phyloP scores from a whole-genome alignment of 164 flowering plant species.

The Santalum album region DNA sequence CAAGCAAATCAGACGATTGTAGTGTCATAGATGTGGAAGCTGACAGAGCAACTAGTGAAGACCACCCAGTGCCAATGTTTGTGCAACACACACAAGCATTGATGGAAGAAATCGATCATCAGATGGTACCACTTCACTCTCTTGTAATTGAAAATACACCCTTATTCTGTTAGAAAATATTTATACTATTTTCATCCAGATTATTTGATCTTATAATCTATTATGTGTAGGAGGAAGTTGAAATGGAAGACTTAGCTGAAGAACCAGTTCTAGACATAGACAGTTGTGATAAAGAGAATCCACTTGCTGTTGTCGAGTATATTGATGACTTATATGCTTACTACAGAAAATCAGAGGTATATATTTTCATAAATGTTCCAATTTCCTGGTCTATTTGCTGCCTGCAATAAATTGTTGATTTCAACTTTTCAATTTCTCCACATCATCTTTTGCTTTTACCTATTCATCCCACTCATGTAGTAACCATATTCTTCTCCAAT shows the following conservation, averaged over 20 bases:
- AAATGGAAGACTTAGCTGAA: conserved; percentile 60
- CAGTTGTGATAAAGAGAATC: conserved; percentile 43
- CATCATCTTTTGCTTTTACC: too few species aligned
- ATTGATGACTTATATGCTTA: conserved; percentile 60
- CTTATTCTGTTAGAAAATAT: too few species aligned
- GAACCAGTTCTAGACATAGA: conserved; percentile 62
- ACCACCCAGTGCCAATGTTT: conserved; percentile 38
- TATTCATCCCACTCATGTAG: too few species aligned
- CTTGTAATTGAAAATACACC: neutral
- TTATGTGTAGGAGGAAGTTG: conserved; percentile 42
- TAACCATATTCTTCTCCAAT: too few species aligned
- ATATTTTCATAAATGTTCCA: neutral
- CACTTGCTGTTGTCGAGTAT: conserved; percentile 77
- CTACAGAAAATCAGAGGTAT: conserved; percentile 61
- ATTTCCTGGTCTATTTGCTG: neutral
- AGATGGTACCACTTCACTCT: conserved; percentile 33
- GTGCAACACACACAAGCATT: conserved; percentile 69
- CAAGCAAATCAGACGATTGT: conserved; percentile 28
- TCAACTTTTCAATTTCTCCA: too few species aligned
- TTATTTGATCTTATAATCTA: neutral
- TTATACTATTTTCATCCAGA: neutral
- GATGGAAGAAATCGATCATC: conserved; percentile 55
- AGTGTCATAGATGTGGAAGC: conserved; percentile 43
- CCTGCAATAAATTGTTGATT: too few species aligned
- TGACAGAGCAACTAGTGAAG: conserved; percentile 17